Evolutionary conservation across 1,284 basidiomycete species (phyloP).

Genomic region (Leccinum fallax): DNA sequence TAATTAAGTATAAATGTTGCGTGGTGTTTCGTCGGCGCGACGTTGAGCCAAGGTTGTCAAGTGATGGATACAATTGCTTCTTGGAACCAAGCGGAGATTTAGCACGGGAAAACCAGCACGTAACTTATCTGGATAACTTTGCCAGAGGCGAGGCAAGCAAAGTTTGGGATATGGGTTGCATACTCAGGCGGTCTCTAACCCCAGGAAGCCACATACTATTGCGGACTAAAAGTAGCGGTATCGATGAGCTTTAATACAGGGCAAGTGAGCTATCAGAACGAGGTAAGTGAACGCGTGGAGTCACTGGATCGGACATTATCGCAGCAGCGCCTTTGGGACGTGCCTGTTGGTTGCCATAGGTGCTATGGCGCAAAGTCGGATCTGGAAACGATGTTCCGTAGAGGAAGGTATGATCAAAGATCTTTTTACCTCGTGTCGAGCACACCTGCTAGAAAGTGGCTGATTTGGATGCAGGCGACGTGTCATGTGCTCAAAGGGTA

Average conservation of each 20-base stretch:
- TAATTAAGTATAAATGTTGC: conserved; percentile 23
- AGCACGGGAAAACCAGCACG: conserved; percentile 19
- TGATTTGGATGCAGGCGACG: conserved; percentile 31
- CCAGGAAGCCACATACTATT: conserved; percentile 14
- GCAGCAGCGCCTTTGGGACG: conserved; percentile 24
- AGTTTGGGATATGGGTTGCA: conserved; percentile 16
- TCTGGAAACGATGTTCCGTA: conserved; percentile 29
- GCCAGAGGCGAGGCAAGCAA: conserved; percentile 13
- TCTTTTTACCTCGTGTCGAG: conserved; percentile 34
- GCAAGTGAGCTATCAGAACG: conserved; percentile 18
- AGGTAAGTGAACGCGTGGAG: conserved; percentile 25
- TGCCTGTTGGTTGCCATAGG: conserved; percentile 32
- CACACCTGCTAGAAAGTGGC: conserved; percentile 21
- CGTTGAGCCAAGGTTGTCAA: not conserved
- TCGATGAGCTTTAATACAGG: conserved; percentile 25
- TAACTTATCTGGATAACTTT: conserved; percentile 11
- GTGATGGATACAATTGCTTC: not conserved
- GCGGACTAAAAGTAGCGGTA: conserved; percentile 27
- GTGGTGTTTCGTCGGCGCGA: not conserved
- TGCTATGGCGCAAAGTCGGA: conserved; percentile 26
- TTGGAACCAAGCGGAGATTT: conserved; percentile 4
- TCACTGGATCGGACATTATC: conserved; percentile 36
- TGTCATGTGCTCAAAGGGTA: conserved; percentile 32
- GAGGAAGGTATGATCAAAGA: conserved; percentile 30
- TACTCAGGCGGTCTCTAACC: conserved; percentile 6